phyloP scores from a whole-genome alignment of 2,329 filamentous ascomycete genomes.

The Aureobasidium sp. region DNA sequence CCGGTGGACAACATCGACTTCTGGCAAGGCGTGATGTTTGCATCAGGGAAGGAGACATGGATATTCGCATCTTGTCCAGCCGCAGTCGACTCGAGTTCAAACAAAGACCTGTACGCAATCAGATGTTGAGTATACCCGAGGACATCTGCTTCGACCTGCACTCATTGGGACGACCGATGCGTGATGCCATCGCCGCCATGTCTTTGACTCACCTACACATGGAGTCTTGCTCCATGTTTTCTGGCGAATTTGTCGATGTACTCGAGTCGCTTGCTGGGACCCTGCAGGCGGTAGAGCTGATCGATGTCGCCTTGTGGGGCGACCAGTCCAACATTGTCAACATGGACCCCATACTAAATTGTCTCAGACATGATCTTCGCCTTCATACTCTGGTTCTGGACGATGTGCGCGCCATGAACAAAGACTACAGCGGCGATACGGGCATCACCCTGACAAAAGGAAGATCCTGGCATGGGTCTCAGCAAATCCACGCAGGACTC shows the following conservation, averaged over 20 bases:
- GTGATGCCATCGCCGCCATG: too few relatives aligned
- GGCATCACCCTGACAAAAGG: background rate
- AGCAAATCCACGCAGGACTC: background rate
- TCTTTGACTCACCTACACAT: background rate
- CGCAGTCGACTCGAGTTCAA: background rate
- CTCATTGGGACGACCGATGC: background rate
- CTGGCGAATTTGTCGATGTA: background rate
- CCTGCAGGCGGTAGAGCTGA: background rate
- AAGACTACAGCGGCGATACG: background rate
- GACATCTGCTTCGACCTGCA: background rate
- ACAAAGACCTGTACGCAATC: background rate
- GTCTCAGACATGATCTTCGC: background rate
- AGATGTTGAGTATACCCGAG: background rate
- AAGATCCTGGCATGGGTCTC: background rate
- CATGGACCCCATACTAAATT: background rate
- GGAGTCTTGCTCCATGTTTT: background rate
- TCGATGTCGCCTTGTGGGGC: background rate
- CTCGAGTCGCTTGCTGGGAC: background rate
- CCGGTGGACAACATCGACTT: background rate
- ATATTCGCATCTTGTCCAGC: background rate
- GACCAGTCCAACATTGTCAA: background rate
- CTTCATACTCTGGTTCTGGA: background rate
- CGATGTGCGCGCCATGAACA: background rate
- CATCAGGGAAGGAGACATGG: background rate
- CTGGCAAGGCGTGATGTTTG: background rate